Evolutionary conservation across 139 green algal genomes (phyloP).

Genomic region (Diplosphaera chodatii): DNA sequence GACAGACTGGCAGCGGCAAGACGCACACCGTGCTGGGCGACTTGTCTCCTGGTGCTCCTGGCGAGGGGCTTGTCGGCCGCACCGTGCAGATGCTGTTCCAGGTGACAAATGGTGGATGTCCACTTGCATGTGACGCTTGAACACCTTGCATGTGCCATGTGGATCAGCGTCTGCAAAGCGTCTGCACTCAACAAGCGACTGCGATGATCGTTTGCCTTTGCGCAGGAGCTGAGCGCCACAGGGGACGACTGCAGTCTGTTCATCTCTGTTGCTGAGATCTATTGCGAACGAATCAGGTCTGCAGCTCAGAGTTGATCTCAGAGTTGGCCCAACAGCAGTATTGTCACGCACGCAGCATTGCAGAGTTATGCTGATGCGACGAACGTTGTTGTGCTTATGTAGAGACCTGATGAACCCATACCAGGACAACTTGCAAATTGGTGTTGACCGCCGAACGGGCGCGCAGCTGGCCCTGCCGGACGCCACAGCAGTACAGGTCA

Average conservation of each 20-base stretch:
- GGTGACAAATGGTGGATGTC: not conserved
- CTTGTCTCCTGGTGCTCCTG: not conserved
- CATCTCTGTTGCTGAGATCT: conserved; percentile 71
- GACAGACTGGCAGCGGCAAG: conserved; percentile 71
- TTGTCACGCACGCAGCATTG: too few relatives aligned
- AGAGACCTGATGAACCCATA: not conserved
- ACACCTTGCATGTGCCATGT: too few relatives aligned
- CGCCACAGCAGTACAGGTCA: not conserved
- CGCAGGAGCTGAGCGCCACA: not conserved
- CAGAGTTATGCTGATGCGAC: too few relatives aligned
- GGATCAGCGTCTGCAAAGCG: too few relatives aligned
- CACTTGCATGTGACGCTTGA: not conserved
- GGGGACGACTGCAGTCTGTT: conserved; percentile 16
- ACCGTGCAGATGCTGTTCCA: not conserved
- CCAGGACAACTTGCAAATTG: conserved; percentile 45
- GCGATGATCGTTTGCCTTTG: too few relatives aligned
- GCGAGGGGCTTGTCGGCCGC: not conserved
- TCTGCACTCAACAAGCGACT: too few relatives aligned
- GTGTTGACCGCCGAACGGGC: not conserved
- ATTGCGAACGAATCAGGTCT: conserved; percentile 59
- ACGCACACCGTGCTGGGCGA: conserved; percentile 69
- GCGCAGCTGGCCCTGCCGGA: not conserved
- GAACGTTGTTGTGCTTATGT: too few relatives aligned
- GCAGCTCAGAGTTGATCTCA: too few relatives aligned
- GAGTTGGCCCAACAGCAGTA: too few relatives aligned